phyloP scores from a whole-genome alignment of 768 basidiomycete genomes.

The Phaeolepiota aurea region DNA sequence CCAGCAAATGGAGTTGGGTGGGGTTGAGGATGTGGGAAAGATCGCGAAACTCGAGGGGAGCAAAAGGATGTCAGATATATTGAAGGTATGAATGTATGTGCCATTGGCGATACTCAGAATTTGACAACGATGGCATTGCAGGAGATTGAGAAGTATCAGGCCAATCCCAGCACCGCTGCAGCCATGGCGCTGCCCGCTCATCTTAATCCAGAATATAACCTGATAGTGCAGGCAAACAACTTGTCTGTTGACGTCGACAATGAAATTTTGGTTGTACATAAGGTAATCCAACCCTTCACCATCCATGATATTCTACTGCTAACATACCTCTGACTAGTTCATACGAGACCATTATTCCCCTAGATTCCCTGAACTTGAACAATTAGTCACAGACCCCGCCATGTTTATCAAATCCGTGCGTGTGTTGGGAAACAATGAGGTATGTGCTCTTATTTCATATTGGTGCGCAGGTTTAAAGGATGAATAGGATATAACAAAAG shows the following conservation, averaged over 20 bases:
- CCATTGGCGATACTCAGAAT: background rate
- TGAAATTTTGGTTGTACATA: slow-evolving; percentile 94
- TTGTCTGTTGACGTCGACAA: slow-evolving; percentile 97
- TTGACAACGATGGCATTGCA: slow-evolving; percentile 17
- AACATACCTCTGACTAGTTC: slow-evolving; percentile 48
- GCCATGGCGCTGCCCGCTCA: slow-evolving; percentile 75
- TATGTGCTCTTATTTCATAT: slow-evolving; percentile 16
- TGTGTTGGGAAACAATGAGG: slow-evolving; percentile 78
- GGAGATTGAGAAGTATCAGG: slow-evolving; percentile 87
- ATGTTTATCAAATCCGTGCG: slow-evolving; percentile 92
- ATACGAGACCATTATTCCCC: slow-evolving; percentile 95
- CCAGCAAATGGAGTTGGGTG: slow-evolving; percentile 85
- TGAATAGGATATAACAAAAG: slow-evolving; percentile 76
- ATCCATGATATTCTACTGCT: slow-evolving; percentile 3
- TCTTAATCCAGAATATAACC: slow-evolving; percentile 89
- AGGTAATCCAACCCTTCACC: slow-evolving; percentile 36
- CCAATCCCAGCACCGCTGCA: slow-evolving; percentile 70
- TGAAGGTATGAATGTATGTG: slow-evolving; percentile 44
- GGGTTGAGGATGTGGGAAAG: slow-evolving; percentile 76
- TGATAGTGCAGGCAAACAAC: slow-evolving; percentile 98
- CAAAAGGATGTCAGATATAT: slow-evolving; percentile 79
- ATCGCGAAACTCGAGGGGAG: slow-evolving; percentile 87
- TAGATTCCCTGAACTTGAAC: slow-evolving; percentile 95
- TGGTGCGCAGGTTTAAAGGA: slow-evolving; percentile 5
- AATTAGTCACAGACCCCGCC: slow-evolving; percentile 83